Evolutionary conservation across 148 eudicot genomes (phyloP).

Genomic region (Chenopodium suecicum): DNA sequence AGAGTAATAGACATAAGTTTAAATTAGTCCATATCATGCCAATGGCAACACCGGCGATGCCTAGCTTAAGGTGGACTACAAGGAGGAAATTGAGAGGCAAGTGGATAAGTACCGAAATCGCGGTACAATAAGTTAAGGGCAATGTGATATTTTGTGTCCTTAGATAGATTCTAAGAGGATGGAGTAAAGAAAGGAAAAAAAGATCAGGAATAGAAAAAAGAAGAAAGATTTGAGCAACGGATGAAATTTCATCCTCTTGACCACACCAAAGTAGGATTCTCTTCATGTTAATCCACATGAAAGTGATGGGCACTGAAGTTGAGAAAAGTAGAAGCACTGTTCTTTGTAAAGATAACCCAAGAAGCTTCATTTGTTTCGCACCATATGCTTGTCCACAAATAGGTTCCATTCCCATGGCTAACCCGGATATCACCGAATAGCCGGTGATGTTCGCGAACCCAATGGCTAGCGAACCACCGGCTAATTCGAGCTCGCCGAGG

Average conservation of each 20-base stretch:
- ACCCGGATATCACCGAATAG: slow-evolving; percentile 82
- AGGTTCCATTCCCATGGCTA: slow-evolving; percentile 99
- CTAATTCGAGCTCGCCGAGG: slow-evolving; percentile 84
- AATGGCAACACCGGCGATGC: slow-evolving; percentile 67
- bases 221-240: slow-evolving; percentile 60
- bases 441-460: slow-evolving; percentile 97
- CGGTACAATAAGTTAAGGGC: slow-evolving; percentile 69
- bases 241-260: slow-evolving; percentile 71
- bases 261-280: slow-evolving; percentile 63
- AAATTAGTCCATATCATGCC: slow-evolving; percentile 69
- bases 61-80: slow-evolving; percentile 55
- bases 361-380: slow-evolving; percentile 73
- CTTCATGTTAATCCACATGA: slow-evolving; percentile 85
- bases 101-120: slow-evolving; percentile 57
- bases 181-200: slow-evolving; percentile 68
- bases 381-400: slow-evolving; percentile 96
- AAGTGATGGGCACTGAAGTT: slow-evolving; percentile 66
- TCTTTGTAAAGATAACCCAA: slow-evolving; percentile 76
- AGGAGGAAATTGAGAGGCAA: slow-evolving; percentile 66
- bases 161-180: slow-evolving; percentile 72
- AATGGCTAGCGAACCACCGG: slow-evolving; percentile 85
- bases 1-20: slow-evolving; percentile 56
- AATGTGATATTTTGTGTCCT: slow-evolving; percentile 73
- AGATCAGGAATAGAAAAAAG: slow-evolving; percentile 79
- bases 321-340: slow-evolving; percentile 74